Conservation (phyloP, 805 yeast species). For the Wickerhamomyces pijperi region DNA sequence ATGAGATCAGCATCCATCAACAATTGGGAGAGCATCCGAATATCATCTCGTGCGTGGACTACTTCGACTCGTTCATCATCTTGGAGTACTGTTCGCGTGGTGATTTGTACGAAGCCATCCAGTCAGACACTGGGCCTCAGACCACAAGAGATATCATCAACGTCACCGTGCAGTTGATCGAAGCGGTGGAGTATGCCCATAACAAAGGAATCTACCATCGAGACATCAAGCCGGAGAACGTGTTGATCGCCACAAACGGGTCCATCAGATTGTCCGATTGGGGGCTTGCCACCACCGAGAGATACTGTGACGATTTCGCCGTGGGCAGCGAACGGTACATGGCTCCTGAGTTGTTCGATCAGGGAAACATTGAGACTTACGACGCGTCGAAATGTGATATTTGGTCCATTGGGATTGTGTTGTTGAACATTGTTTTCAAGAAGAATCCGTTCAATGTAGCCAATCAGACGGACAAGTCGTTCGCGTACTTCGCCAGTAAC, state of each 20-base stretch:
- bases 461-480: slow-evolving; percentile 67
- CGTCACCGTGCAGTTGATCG: slow-evolving; percentile 53
- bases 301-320: slow-evolving; percentile 60
- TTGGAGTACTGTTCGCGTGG: slow-evolving; percentile 84
- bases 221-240: slow-evolving; percentile 74
- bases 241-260: slow-evolving; percentile 44
- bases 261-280: slow-evolving; percentile 60
- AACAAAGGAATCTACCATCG: slow-evolving; percentile 62
- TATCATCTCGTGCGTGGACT: slow-evolving; percentile 49
- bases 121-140: slow-evolving; percentile 45
- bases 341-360: slow-evolving; percentile 88
- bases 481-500: slow-evolving; percentile 74
- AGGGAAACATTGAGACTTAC: slow-evolving; percentile 41
- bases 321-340: slow-evolving; percentile 86
- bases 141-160: slow-evolving; percentile 32
- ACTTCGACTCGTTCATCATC: slow-evolving; percentile 57
- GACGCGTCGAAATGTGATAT: slow-evolving; percentile 76
- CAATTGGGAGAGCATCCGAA: slow-evolving; percentile 48
- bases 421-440: slow-evolving; percentile 77
- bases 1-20: slow-evolving; percentile 56
- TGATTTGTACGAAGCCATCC: slow-evolving; percentile 74
- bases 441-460: slow-evolving; percentile 83
- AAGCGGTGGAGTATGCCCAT: slow-evolving; percentile 74
- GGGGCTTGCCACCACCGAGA: slow-evolving; percentile 52
- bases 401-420: slow-evolving; percentile 83